A percentile compares a stretch with the other conserved stretches of the same genome.
phyloP scores from a whole-genome alignment of 495 filamentous ascomycete genomes.

The Hyaloscypha finlandica region DNA sequence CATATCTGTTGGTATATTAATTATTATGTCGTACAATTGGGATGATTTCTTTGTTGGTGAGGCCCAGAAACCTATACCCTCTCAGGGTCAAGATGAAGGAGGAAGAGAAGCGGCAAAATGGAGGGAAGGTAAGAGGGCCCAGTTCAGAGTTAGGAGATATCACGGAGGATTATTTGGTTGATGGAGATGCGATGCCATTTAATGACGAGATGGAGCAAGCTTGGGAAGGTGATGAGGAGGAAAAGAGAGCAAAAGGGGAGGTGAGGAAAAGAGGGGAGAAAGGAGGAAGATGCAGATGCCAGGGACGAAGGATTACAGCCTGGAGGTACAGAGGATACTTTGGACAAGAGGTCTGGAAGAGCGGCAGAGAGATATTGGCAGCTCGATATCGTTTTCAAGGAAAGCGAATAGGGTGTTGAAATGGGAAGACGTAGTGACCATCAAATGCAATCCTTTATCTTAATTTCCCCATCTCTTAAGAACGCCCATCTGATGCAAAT shows the following conservation, averaged over 20 bases:
- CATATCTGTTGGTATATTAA: no score
- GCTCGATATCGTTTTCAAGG: not conserved
- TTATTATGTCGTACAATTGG: not conserved
- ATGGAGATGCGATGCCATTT: not conserved
- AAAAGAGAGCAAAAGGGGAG: not conserved
- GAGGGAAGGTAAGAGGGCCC: not conserved
- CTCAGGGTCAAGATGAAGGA: no score
- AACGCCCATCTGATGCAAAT: constrained; percentile 1
- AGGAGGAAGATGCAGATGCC: not conserved
- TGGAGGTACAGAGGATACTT: not conserved
- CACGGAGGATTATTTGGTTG: not conserved
- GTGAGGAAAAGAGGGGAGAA: not conserved
- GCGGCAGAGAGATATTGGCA: not conserved
- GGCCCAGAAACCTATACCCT: not conserved
- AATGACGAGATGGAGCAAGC: not conserved
- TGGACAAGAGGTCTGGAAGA: no score
- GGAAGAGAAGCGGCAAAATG: no score
- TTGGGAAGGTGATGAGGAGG: not conserved
- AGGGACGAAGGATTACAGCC: not conserved
- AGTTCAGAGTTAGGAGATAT: not conserved
- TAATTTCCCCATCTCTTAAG: not conserved
- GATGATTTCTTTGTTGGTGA: not conserved
- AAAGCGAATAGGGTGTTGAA: not conserved
- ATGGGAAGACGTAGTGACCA: not conserved
- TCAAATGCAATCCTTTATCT: not conserved